phyloP scores from a whole-genome alignment of 108 stramenopile genomes.

The Seminavis robusta region DNA sequence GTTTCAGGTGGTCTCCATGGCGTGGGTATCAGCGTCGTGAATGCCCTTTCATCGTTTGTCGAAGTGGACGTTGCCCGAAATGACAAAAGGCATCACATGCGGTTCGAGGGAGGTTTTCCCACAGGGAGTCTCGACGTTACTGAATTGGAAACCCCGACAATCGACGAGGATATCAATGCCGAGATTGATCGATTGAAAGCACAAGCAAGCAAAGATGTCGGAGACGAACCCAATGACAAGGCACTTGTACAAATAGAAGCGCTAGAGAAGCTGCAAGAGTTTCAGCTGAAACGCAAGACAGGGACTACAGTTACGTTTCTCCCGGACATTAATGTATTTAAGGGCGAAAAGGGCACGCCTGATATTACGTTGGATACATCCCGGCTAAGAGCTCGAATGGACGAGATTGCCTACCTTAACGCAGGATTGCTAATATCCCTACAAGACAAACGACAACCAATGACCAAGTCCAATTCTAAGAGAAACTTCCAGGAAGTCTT shows the following conservation, averaged over 20 bases:
- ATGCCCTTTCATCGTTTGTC: slow-evolving; percentile 85
- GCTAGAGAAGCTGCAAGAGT: slow-evolving; percentile 24
- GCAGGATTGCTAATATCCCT: slow-evolving; percentile 84
- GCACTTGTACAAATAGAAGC: slow-evolving; percentile 19
- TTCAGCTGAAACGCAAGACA: slow-evolving; percentile 40
- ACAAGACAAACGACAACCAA: slow-evolving; percentile 61
- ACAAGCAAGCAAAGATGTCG: slow-evolving; percentile 16
- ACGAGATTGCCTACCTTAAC: slow-evolving; percentile 88
- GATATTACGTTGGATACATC: slow-evolving; percentile 76
- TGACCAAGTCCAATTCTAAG: slow-evolving; percentile 14
- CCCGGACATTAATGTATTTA: slow-evolving; percentile 91
- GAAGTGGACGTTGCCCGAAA: slow-evolving; percentile 75
- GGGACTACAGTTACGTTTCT: slow-evolving; percentile 83
- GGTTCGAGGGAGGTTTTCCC: slow-evolving; percentile 74
- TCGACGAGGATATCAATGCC: slow-evolving; percentile 15
- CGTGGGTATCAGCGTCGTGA: slow-evolving; percentile 95
- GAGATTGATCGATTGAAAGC: slow-evolving; percentile 17
- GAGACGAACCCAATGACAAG: slow-evolving; percentile 22
- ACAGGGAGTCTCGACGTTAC: slow-evolving; percentile 40
- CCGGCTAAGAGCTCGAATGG: slow-evolving; percentile 71
- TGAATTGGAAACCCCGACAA: slow-evolving; percentile 5
- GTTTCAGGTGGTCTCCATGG: slow-evolving; percentile 94
- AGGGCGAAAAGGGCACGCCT: slow-evolving; percentile 77
- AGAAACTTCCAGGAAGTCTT: slow-evolving; percentile 36
- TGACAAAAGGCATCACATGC: slow-evolving; percentile 52